phyloP scores from a whole-genome alignment of 768 basidiomycete genomes.

The Hygrocybe punicea region DNA sequence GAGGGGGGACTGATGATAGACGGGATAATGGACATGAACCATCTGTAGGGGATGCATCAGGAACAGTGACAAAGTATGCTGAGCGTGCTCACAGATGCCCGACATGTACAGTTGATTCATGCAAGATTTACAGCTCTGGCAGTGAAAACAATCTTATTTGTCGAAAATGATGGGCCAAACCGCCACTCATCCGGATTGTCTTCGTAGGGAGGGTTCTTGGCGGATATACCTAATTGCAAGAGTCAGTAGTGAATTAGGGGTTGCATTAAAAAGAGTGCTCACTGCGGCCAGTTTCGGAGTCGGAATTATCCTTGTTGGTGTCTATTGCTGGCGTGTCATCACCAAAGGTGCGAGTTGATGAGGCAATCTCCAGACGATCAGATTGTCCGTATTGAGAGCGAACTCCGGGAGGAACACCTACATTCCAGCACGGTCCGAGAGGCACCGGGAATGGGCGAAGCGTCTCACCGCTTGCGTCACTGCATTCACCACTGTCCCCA shows the following conservation, averaged over 20 bases:
- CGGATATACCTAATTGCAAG: conserved; percentile 6
- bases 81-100: too few species aligned
- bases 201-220: conserved; percentile 7
- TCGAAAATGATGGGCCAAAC: conserved; percentile 13
- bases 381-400: conserved; percentile 1
- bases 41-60: too few species aligned
- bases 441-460: conserved; percentile 1
- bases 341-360: neutral
- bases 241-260: conserved; percentile 1
- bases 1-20: too few species aligned
- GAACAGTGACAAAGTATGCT: too few species aligned
- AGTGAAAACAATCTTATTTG: conserved; percentile 12
- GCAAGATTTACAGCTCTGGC: conserved; percentile 11
- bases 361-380: neutral
- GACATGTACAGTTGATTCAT: neutral
- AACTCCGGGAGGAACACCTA: conserved; percentile 1
- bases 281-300: conserved; percentile 5
- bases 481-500: conserved; percentile 2
- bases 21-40: too few species aligned
- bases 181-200: conserved; percentile 7
- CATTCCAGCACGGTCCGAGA: conserved; percentile 3
- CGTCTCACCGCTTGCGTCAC: conserved; percentile 2
- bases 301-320: neutral
- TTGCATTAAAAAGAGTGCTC: neutral
- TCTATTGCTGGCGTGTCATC: conserved; percentile 1